These are phyloP conservation scores for Holtermannia corniformis DNA, from an alignment of 768 basidiomycete species.

Conservation along the genomic window DNA sequence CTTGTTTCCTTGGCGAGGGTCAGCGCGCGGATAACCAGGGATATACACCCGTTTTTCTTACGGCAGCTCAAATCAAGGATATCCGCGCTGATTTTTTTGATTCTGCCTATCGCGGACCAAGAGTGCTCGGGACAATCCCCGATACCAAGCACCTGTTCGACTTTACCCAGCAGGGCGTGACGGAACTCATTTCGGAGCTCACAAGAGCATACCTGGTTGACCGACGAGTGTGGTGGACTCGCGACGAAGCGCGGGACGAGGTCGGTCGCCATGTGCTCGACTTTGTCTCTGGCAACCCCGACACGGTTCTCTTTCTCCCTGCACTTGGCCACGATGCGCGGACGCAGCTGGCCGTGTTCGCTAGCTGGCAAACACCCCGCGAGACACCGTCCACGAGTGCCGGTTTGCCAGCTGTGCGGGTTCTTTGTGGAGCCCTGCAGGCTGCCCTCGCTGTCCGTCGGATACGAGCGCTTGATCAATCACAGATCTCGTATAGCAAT, in stretches of 20 bases:
- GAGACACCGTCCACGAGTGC: slow-evolving; percentile 13
- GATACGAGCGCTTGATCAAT: slow-evolving; percentile 25
- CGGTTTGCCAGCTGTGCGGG: slow-evolving; percentile 22
- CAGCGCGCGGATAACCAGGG: too few species aligned
- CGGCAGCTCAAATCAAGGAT: too few species aligned
- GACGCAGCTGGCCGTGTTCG: slow-evolving; percentile 24
- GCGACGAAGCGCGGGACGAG: slow-evolving; percentile 14
- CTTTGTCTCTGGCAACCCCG: too few species aligned
- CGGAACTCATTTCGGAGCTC: slow-evolving; percentile 12
- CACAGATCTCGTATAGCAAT: slow-evolving; percentile 33
- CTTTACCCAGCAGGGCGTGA: slow-evolving; percentile 4
- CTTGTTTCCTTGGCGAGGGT: too few species aligned
- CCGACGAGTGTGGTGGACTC: slow-evolving; percentile 27
- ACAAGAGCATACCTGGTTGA: slow-evolving; percentile 11
- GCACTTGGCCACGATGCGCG: slow-evolving; percentile 23
- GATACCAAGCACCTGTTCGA: too few species aligned
- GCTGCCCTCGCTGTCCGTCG: slow-evolving; percentile 28
- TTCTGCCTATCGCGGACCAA: too few species aligned
- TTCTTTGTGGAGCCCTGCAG: slow-evolving; percentile 23
- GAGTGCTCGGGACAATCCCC: too few species aligned
- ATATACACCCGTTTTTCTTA: too few species aligned
- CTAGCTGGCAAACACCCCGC: slow-evolving; percentile 26
- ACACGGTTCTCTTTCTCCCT: slow-evolving; percentile 17
- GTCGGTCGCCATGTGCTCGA: too few species aligned
- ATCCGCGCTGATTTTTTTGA: too few species aligned